Conservation (phyloP, 2,329 filamentous ascomycete genomes). For the Fusarium redolens region DNA sequence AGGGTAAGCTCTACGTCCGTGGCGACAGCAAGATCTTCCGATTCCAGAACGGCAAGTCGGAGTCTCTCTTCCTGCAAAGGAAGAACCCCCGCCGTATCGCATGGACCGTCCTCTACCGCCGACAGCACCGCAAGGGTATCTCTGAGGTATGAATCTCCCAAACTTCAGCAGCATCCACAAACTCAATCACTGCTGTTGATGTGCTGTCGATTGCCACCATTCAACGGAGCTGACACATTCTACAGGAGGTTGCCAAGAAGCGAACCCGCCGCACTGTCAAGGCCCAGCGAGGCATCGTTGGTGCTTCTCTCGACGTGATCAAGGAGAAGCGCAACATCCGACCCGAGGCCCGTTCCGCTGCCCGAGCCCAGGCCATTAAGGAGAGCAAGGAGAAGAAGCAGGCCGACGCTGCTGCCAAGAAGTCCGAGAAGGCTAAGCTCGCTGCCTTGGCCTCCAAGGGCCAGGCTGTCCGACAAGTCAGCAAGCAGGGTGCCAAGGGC, state of each 20-base stretch:
- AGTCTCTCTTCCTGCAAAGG: constrained; percentile 99
- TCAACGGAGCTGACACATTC: constrained; percentile 54
- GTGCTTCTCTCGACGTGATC: constrained; percentile 99
- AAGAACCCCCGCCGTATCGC: constrained; percentile 99
- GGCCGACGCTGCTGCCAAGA: constrained; percentile 89
- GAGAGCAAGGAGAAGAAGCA: constrained; percentile 99
- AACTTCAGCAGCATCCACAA: neutral
- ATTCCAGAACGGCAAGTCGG: constrained; percentile 99
- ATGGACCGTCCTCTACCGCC: constrained; percentile 98
- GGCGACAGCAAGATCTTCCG: constrained; percentile 99
- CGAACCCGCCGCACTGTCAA: constrained; percentile 98
- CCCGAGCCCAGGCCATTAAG: constrained; percentile 90
- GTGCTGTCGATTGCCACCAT: neutral
- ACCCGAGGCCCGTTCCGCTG: constrained; percentile 94
- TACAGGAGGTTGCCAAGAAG: constrained; percentile 99
- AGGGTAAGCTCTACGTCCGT: constrained; percentile 99
- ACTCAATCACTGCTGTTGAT: neutral
- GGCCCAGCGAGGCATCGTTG: constrained; percentile 98
- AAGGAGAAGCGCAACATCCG: constrained; percentile 97
- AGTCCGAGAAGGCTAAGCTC: constrained; percentile 98
- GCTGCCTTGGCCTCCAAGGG: constrained; percentile 81
- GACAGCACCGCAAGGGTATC: constrained; percentile 99
- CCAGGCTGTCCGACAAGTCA: constrained; percentile 81
- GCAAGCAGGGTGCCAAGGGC: constrained; percentile 98
- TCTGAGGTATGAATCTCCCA: constrained; percentile 83